A percentile compares a stretch with the other conserved stretches of the same genome.
phyloP scores from a whole-genome alignment of 345 rosid genomes.

The Eucalyptus sp. region DNA sequence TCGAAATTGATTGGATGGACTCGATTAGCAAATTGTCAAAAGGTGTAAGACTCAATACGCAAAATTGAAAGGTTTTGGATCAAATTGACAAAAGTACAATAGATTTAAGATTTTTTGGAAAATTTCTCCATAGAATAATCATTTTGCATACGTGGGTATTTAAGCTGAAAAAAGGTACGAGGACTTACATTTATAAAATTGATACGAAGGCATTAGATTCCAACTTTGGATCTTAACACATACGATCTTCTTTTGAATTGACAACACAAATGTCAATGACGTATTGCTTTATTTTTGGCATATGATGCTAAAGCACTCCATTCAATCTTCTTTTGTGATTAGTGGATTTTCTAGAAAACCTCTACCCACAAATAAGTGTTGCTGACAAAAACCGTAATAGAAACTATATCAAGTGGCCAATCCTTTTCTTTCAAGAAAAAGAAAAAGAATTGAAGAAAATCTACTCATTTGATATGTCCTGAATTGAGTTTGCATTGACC shows the following conservation, averaged over 20 bases:
- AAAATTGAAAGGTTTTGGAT: rapidly evolving
- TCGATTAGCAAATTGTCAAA: neutral
- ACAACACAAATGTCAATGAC: neutral
- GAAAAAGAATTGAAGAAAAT: neutral
- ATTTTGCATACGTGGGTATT: neutral
- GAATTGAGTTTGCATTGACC: neutral
- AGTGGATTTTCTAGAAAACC: neutral
- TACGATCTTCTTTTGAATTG: neutral
- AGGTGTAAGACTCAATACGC: neutral
- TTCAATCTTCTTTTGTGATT: neutral
- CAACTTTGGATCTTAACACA: neutral
- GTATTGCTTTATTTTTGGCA: neutral
- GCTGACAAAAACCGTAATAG: neutral
- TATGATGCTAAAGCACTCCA: neutral
- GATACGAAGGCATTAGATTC: neutral
- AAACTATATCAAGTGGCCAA: neutral
- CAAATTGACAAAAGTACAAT: too few species aligned
- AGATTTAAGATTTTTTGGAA: too few species aligned
- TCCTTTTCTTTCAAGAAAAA: neutral
- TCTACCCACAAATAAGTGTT: neutral
- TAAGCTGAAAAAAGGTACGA: neutral
- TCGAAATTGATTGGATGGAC: neutral
- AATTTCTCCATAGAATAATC: neutral
- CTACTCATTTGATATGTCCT: neutral
- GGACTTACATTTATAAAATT: neutral